These are phyloP conservation scores for Podila minutissima DNA, from an alignment of 192 early-diverging fungal species.

Conservation along the genomic window DNA sequence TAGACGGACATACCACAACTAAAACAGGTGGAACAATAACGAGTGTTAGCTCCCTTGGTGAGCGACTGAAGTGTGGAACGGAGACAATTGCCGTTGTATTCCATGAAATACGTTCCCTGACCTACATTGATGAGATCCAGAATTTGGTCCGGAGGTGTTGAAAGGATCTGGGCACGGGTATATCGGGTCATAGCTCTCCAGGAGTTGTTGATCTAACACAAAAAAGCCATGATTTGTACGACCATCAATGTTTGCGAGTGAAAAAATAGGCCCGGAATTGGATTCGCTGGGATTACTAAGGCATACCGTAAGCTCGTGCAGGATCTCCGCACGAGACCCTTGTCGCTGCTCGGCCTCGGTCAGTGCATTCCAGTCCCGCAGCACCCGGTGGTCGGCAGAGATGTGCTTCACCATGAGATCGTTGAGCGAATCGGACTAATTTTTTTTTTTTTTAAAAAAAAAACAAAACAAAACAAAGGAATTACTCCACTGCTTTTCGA, in stretches of 20 bases:
- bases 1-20: constrained; percentile 64
- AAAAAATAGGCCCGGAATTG: neutral
- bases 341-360: constrained; percentile 46
- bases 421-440: constrained; percentile 55
- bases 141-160: constrained; percentile 44
- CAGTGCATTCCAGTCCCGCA: constrained; percentile 46
- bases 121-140: constrained; percentile 57
- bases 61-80: neutral
- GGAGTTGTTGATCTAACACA: constrained; percentile 54
- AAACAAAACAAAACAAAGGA: too few relatives aligned
- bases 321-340: constrained; percentile 42
- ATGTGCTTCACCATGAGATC: constrained; percentile 56
- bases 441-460: too few relatives aligned
- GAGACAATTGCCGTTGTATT: too few relatives aligned
- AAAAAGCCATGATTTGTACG: neutral
- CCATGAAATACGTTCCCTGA: neutral
- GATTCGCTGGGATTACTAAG: neutral
- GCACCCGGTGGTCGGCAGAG: constrained; percentile 55
- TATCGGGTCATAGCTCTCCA: constrained; percentile 60
- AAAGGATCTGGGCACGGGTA: constrained; percentile 54
- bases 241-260: neutral
- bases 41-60: too few relatives aligned
- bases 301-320: constrained; percentile 48
- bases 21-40: neutral
- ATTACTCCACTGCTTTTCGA: neutral